Base-by-base conservation (phyloP, 495 filamentous ascomycete genomes). In the Aspergillus bertholletiae region DNA sequence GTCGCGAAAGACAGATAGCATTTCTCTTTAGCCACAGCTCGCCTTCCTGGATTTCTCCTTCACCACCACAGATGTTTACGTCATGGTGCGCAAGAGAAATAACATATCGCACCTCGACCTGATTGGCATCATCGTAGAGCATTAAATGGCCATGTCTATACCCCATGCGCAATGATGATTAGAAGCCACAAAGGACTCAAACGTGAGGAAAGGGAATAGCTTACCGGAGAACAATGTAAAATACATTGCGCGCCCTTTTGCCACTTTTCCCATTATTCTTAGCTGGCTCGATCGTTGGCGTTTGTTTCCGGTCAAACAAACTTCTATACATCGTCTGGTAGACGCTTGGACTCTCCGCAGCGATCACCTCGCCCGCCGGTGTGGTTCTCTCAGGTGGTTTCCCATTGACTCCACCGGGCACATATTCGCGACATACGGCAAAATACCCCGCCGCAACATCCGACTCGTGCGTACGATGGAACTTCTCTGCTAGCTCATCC, bases 291-390 rank as follows among this genome's bases (percentile, higher is more conserved):
- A 78, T 78, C 41, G 69, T 78, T n/a, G 74, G 73, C 1, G 69
- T 49, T 47, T 86, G 82, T 60, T 88, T 93, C 46, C 94, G 82
- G 57, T 97, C 93, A 65, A 98, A 98, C 43, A 98, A 83, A 69
- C 89, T 95, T 60, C 92, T 78, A 68, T 97, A 97, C 94, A 98
- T 96, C 67, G 87, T 84, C 79, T 97, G 95, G 64, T 97, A 97
- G 24, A 98, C 92, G 62, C 90, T 95, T 35, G 88, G 90, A 66
- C 90, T 95, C 56, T 90, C 88, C 9, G 86, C 71, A 26, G 84
- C 83, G 53, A 84, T 75, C 43, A 83, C 76, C 47, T 85, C 84
- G 12, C 89, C 90, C 8, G 89, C 82, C 11, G 92, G 90, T 2
- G 90, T 94, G 34, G 84, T 86, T 50, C 92, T 80, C 68, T 96